These are phyloP conservation scores for Lepidium didymum DNA, from an alignment of 345 rosid genomes.

Conservation along the genomic window DNA sequence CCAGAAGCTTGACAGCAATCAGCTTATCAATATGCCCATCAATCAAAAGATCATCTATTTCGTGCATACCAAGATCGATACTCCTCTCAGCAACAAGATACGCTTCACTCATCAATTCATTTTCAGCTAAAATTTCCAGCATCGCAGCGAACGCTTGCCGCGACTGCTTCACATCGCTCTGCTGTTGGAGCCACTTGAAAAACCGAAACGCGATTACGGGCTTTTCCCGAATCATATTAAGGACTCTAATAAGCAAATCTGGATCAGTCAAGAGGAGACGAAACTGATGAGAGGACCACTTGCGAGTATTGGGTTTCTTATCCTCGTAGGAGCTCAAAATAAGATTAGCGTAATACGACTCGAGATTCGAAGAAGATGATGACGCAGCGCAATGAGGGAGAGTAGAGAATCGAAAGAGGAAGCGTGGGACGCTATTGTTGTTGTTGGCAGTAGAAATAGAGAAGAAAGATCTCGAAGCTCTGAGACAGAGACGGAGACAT, in stretches of 20 bases:
- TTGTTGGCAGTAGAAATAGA: constrained; percentile 6
- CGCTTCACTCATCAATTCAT: constrained; percentile 40
- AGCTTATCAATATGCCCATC: constrained; percentile 20
- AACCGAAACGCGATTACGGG: constrained; percentile 50
- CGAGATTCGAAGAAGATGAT: constrained; percentile 10
- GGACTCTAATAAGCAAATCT: constrained; percentile 43
- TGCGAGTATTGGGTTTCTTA: constrained; percentile 20
- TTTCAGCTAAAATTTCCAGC: constrained; percentile 54
- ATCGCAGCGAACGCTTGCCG: constrained; percentile 34
- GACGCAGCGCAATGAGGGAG: constrained; percentile 15
- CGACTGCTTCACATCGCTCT: constrained; percentile 38
- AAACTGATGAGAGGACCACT: constrained; percentile 44
- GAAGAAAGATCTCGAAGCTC: constrained; percentile 56
- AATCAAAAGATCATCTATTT: constrained; percentile 48
- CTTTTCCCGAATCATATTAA: constrained; percentile 36
- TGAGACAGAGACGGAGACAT: constrained; percentile 35
- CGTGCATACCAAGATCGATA: constrained; percentile 37
- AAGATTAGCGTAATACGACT: constrained; percentile 40
- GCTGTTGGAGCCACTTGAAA: constrained; percentile 53
- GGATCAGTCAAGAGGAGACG: constrained; percentile 39
- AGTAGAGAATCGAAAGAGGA: constrained; percentile 29
- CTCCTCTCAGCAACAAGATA: constrained; percentile 47
- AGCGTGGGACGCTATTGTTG: constrained; percentile 18
- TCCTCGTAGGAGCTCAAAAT: constrained; percentile 36
- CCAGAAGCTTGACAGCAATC: constrained; percentile 38